phyloP scores from a whole-genome alignment of 768 basidiomycete genomes.

The Calocybe indica region DNA sequence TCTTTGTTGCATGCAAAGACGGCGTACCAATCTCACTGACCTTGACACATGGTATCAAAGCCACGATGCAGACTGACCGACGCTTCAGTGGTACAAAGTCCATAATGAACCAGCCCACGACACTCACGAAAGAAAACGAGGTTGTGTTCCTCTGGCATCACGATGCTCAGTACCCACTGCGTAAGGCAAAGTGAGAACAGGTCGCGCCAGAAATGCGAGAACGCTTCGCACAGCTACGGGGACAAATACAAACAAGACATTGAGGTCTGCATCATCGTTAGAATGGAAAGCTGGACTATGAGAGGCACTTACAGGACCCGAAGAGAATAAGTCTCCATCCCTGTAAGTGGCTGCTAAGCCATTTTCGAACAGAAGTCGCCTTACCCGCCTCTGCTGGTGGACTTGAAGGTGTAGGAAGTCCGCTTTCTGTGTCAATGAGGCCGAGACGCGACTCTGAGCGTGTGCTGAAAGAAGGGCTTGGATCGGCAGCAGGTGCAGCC shows the following conservation, averaged over 20 bases:
- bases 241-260: slow-evolving; percentile 57
- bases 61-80: slow-evolving; percentile 52
- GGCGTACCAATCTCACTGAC: slow-evolving; percentile 23
- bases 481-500: too few relatives aligned
- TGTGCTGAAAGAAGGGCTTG: too few relatives aligned
- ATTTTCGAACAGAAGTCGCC: too few relatives aligned
- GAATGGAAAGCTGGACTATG: not conserved
- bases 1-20: not conserved
- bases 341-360: slow-evolving; percentile 6
- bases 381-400: too few relatives aligned
- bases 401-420: too few relatives aligned
- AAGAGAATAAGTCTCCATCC: slow-evolving; percentile 52
- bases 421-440: too few relatives aligned
- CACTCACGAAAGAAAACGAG: slow-evolving; percentile 54
- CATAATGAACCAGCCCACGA: not conserved
- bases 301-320: slow-evolving; percentile 45
- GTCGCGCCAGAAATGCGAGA: not conserved
- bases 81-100: not conserved
- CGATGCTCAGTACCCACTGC: not conserved
- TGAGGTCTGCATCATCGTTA: slow-evolving; percentile 47
- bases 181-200: not conserved
- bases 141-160: slow-evolving; percentile 11
- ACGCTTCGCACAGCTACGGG: slow-evolving; percentile 30
- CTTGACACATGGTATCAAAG: slow-evolving; percentile 77
- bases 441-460: too few relatives aligned